A percentile compares a stretch with the other conserved stretches of the same genome.
phyloP scores from a whole-genome alignment of 2,329 filamentous ascomycete species.

The Botryotinia convoluta region DNA sequence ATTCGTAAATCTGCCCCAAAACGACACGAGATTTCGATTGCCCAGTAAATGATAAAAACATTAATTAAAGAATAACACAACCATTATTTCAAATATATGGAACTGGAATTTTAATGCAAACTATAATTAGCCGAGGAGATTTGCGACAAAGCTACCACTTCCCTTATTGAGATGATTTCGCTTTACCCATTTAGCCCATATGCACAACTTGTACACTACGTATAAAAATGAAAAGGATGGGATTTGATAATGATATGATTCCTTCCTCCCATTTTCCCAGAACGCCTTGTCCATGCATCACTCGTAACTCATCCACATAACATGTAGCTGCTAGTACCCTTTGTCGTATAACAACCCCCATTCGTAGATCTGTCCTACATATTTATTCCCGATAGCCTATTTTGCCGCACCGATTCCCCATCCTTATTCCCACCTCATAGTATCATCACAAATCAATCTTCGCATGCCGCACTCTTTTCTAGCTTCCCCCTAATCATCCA shows the following conservation, averaged over 20 bases:
- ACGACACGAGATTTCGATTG: no score
- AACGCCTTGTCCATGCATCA: background rate
- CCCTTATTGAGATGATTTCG: background rate
- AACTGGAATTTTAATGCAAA: background rate
- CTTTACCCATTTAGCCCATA: background rate
- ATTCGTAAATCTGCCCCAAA: no score
- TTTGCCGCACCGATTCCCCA: background rate
- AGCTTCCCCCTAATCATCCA: slow-evolving; percentile 35
- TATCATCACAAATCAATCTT: background rate
- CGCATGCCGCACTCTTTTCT: slow-evolving; percentile 30
- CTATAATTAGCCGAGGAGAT: background rate
- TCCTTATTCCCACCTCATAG: background rate
- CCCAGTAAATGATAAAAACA: no score
- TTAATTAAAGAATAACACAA: no score
- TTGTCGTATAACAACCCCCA: background rate
- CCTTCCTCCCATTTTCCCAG: background rate
- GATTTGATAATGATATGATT: background rate
- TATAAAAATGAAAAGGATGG: background rate
- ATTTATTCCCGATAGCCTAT: background rate
- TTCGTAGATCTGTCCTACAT: background rate
- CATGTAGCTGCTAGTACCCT: background rate
- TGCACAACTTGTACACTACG: background rate
- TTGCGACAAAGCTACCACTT: background rate
- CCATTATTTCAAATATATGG: background rate
- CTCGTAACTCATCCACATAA: background rate